Conservation (phyloP, 139 green algal genomes). For the Nannochloris sp. region DNA sequence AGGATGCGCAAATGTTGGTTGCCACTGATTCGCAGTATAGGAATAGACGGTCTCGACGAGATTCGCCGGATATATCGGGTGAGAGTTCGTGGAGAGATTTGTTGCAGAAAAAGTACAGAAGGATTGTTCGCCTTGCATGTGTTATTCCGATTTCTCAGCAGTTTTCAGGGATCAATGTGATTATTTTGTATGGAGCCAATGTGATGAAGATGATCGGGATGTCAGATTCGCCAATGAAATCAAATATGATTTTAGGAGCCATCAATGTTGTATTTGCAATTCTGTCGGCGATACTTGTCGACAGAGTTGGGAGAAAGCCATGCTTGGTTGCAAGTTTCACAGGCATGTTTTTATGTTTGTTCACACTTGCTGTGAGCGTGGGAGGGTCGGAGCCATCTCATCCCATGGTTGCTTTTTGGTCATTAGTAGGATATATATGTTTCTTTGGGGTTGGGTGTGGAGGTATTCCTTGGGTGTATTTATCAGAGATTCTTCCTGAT, state of each 20-base stretch:
- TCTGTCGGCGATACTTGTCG: slow-evolving; percentile 67
- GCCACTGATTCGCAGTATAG: background rate
- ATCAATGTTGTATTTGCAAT: slow-evolving; percentile 83
- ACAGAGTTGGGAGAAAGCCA: slow-evolving; percentile 70
- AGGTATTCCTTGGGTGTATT: slow-evolving; percentile 65
- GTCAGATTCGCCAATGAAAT: slow-evolving; percentile 60
- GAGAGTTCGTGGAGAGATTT: slow-evolving; percentile 39
- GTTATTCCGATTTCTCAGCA: slow-evolving; percentile 88
- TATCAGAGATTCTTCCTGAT: slow-evolving; percentile 60
- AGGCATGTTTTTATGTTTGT: slow-evolving; percentile 62
- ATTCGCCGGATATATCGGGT: background rate
- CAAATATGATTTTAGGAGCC: slow-evolving; percentile 64
- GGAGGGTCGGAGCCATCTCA: too few relatives aligned
- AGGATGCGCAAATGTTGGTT: background rate
- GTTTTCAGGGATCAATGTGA: slow-evolving; percentile 89
- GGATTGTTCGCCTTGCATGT: slow-evolving; percentile 28
- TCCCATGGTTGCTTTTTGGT: slow-evolving; percentile 17
- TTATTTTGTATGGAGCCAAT: slow-evolving; percentile 86
- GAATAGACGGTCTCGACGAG: background rate
- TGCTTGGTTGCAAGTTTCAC: slow-evolving; percentile 65
- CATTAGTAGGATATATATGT: slow-evolving; percentile 47
- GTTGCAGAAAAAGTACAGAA: slow-evolving; percentile 29
- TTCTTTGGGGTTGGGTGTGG: slow-evolving; percentile 64
- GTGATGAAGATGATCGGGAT: slow-evolving; percentile 88
- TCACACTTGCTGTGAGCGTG: slow-evolving; percentile 9